These are phyloP conservation scores for Combretum micranthum DNA, from an alignment of 345 rosid species.

Conservation along the genomic window DNA sequence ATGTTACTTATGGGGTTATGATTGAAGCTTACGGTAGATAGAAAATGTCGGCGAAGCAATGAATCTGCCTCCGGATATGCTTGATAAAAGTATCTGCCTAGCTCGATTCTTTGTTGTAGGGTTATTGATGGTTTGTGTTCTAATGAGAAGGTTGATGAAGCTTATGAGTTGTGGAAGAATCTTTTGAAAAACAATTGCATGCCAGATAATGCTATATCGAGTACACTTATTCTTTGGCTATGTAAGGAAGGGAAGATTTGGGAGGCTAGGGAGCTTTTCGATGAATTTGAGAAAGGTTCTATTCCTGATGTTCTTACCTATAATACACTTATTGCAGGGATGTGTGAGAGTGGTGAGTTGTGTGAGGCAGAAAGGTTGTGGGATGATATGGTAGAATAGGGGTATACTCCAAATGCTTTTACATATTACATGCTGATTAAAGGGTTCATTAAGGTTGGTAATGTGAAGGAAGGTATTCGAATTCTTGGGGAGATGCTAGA, in stretches of 20 bases:
- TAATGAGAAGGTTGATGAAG: constrained; percentile 64
- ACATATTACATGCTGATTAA: constrained; percentile 63
- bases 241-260: constrained; percentile 57
- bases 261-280: constrained; percentile 73
- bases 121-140: constrained; percentile 65
- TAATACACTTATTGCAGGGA: constrained; percentile 65
- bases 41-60: constrained; percentile 67
- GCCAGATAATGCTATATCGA: constrained; percentile 68
- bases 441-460: constrained; percentile 63
- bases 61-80: constrained; percentile 67
- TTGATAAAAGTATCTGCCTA: constrained; percentile 56
- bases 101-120: constrained; percentile 64
- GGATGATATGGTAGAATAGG: constrained; percentile 89
- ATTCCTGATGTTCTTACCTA: constrained; percentile 69
- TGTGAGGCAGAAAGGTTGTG: constrained; percentile 66
- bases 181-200: constrained; percentile 61
- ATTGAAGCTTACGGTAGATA: constrained; percentile 60
- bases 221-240: constrained; percentile 83
- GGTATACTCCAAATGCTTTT: constrained; percentile 64
- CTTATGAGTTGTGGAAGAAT: constrained; percentile 64
- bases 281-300: constrained; percentile 67
- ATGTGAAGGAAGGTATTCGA: constrained; percentile 54
- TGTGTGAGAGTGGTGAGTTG: constrained; percentile 73
- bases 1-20: constrained; percentile 84
- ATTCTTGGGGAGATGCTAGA: constrained; percentile 76